Evolutionary conservation across 1,139 yeast species (phyloP).

Genomic region (Scheffersomyces insectosa): DNA sequence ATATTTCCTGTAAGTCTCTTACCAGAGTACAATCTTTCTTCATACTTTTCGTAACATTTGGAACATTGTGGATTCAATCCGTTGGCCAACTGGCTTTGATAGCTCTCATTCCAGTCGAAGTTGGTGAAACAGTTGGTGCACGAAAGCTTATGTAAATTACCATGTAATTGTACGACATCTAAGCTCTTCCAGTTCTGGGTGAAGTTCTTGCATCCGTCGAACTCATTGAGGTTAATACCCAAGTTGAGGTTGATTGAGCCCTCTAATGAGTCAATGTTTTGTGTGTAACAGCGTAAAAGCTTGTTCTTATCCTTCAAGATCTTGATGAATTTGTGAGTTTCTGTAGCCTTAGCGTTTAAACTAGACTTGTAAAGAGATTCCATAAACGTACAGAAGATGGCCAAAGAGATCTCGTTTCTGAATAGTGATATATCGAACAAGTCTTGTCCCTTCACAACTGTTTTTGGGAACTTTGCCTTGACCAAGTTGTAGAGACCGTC

Average conservation of each 20-base stretch:
- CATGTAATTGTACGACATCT: slow-evolving; percentile 88
- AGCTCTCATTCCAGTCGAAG: slow-evolving; percentile 62
- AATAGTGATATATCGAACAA: slow-evolving; percentile 83
- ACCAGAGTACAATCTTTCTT: slow-evolving; percentile 57
- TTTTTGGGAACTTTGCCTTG: slow-evolving; percentile 60
- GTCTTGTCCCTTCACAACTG: slow-evolving; percentile 79
- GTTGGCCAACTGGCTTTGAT: slow-evolving; percentile 41
- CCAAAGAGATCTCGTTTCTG: slow-evolving; percentile 60
- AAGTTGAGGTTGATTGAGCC: slow-evolving; percentile 42
- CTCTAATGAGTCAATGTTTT: slow-evolving; percentile 61
- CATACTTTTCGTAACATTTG: slow-evolving; percentile 52
- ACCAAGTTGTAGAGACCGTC: slow-evolving; percentile 82
- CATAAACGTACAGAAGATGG: slow-evolving; percentile 80
- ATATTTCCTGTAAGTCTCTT: slow-evolving; percentile 58
- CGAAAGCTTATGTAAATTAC: slow-evolving; percentile 73
- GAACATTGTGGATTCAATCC: slow-evolving; percentile 70
- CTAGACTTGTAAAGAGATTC: slow-evolving; percentile 67
- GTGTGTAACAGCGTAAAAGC: slow-evolving; percentile 81
- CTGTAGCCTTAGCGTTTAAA: slow-evolving; percentile 71
- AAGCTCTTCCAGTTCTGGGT: slow-evolving; percentile 55
- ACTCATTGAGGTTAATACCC: slow-evolving; percentile 37
- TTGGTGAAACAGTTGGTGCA: slow-evolving; percentile 68
- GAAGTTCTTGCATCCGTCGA: slow-evolving; percentile 28
- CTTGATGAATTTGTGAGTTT: slow-evolving; percentile 77
- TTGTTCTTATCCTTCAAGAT: slow-evolving; percentile 64